A percentile compares a stretch with the other conserved stretches of the same genome.
Evolutionary conservation across 495 filamentous ascomycete species (phyloP).

Genomic region (Ramalina intermedia): DNA sequence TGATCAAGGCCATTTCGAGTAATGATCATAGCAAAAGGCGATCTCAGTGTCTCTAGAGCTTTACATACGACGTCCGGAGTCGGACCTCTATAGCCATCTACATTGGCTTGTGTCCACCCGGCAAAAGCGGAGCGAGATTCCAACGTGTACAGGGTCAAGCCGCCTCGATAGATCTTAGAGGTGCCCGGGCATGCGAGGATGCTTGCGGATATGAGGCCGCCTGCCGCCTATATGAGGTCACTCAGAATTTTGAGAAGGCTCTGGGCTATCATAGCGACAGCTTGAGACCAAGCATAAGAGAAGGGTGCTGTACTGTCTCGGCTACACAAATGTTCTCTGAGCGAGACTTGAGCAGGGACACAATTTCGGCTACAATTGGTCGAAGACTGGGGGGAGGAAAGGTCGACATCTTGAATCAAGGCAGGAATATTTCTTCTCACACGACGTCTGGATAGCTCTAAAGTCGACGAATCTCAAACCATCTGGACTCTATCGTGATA

Average conservation of each 20-base stretch:
- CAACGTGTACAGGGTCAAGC: conserved; percentile 48
- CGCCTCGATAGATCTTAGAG: conserved; percentile 41
- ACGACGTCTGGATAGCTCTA: too few relatives aligned
- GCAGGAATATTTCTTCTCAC: too few relatives aligned
- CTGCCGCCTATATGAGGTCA: conserved; percentile 30
- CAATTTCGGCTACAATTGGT: conserved; percentile 34
- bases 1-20: too few relatives aligned
- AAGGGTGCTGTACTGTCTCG: conserved; percentile 33
- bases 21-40: too few relatives aligned
- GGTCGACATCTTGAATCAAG: conserved; percentile 1
- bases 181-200: conserved; percentile 42
- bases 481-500: too few relatives aligned
- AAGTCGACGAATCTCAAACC: too few relatives aligned
- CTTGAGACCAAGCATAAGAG: background rate
- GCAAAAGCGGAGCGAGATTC: conserved; percentile 43
- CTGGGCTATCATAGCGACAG: background rate
- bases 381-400: conserved; percentile 37
- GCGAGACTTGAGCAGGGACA: conserved; percentile 33
- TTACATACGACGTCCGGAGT: conserved; percentile 32
- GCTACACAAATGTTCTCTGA: conserved; percentile 42
- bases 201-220: conserved; percentile 43
- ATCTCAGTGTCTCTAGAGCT: too few relatives aligned
- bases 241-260: background rate
- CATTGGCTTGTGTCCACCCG: conserved; percentile 41
- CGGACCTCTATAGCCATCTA: conserved; percentile 38